These are phyloP conservation scores for Alternaria postmessia DNA, from an alignment of 2,329 filamentous ascomycete species.

Conservation along the genomic window DNA sequence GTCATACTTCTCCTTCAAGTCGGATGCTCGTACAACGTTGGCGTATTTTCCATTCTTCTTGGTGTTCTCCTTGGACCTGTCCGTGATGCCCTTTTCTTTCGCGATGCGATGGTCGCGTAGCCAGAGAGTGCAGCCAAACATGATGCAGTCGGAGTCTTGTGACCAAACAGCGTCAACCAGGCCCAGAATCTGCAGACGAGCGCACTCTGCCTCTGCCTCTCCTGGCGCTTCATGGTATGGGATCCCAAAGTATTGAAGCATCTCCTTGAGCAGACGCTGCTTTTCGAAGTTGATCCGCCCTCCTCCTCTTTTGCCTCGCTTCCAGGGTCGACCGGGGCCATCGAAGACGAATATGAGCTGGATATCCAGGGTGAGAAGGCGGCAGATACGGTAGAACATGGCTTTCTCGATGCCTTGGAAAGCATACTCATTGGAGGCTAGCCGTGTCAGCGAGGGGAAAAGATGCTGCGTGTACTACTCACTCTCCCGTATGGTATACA, in stretches of 20 bases:
- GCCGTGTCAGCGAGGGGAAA: neutral
- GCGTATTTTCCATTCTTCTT: slow-evolving; percentile 43
- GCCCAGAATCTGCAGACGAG: slow-evolving; percentile 52
- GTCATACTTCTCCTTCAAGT: slow-evolving; percentile 36
- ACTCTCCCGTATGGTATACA: slow-evolving; percentile 48
- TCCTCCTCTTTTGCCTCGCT: slow-evolving; percentile 42
- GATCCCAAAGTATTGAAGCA: slow-evolving; percentile 51
- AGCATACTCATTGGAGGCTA: slow-evolving; percentile 37
- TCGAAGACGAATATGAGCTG: slow-evolving; percentile 65
- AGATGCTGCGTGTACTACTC: neutral
- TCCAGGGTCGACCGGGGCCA: slow-evolving; percentile 55
- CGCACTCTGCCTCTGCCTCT: slow-evolving; percentile 61
- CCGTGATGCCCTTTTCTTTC: slow-evolving; percentile 28
- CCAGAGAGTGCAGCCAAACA: slow-evolving; percentile 58
- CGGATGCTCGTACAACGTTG: slow-evolving; percentile 40
- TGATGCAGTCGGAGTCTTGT: slow-evolving; percentile 57
- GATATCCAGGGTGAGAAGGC: slow-evolving; percentile 60
- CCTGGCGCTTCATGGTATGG: slow-evolving; percentile 57
- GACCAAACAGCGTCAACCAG: slow-evolving; percentile 61
- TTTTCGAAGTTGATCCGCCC: slow-evolving; percentile 46
- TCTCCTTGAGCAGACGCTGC: slow-evolving; percentile 46
- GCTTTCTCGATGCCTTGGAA: slow-evolving; percentile 54
- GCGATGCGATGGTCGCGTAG: slow-evolving; percentile 47
- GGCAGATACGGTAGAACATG: slow-evolving; percentile 54
- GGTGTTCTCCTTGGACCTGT: slow-evolving; percentile 40